Base-by-base conservation (phyloP, 768 basidiomycete genomes). In the Phylloporus arenicola region DNA sequence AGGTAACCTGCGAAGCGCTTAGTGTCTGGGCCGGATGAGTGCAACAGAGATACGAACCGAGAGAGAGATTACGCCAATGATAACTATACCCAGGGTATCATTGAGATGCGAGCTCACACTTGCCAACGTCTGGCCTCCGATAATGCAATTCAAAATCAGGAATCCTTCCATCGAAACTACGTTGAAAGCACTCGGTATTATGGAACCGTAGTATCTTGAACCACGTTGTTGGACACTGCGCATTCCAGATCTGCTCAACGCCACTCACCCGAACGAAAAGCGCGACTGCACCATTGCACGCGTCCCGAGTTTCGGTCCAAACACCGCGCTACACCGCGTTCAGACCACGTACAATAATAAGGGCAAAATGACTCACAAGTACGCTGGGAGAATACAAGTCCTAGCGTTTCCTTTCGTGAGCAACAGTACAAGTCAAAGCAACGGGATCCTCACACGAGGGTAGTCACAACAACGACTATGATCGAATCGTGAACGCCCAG, bases 61-160 rank as follows among this genome's bases (percentile, higher is more conserved):
- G 29, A 69, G 62, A 5, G 67, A 64, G 47, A 69, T 61, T 34
- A 69, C 11, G 27, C 60, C 33, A 19, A 69, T 68, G 42, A 69
- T 65, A 30, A 70, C 63, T 24, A 68, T 70, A n/a, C 68, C 68
- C 30, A 68, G 17, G 2, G 59, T 67, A 38, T 70, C 65, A 30
- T 59, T 44, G 12, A 68, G 42, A 47, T 56, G 63, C 11, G 64
- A 20, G 46, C 62, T 71, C 20, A 82, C 74, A 29, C 77, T 78
- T 4, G 78, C 68, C 44, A 85, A 64, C 1, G 79, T 75, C 59
- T 84, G 82, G 1, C 83, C 83, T 3, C 80, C 83, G n/a, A 83
- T 69, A 53, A 85, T 84, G 53, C 73, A 74, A 53, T 80, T 81
- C 27, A 85, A 59, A 25, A 82, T 71, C 57, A 78, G 69, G 63